Conservation (phyloP, 176 grass and related monocot genomes). For the Guadua angustifolia region DNA sequence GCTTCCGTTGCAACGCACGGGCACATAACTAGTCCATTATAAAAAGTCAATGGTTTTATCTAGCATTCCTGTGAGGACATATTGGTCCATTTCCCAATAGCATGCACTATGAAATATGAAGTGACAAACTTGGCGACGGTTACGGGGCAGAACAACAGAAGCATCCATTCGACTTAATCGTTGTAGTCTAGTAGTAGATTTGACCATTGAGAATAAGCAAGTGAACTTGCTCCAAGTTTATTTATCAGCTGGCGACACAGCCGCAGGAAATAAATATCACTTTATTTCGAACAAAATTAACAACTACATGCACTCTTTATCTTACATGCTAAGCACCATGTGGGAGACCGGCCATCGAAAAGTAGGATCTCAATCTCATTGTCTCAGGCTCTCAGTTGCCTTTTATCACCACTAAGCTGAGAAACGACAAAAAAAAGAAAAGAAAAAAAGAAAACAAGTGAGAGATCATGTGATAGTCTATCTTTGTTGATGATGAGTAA, state of each 20-base stretch:
- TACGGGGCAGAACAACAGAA: slow-evolving; percentile 7
- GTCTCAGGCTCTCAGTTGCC: neutral
- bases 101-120: neutral
- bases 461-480: too few relatives aligned
- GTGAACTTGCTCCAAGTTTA: neutral
- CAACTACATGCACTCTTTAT: neutral
- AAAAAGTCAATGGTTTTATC: neutral
- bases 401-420: neutral
- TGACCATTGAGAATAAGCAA: slow-evolving; percentile 22
- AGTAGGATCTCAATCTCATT: slow-evolving; percentile 11
- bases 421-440: neutral
- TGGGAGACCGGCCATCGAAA: neutral
- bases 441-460: too few relatives aligned
- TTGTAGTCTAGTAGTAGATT: slow-evolving; percentile 25
- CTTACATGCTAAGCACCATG: neutral
- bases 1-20: too few relatives aligned
- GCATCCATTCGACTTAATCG: slow-evolving; percentile 49
- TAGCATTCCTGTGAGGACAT: neutral
- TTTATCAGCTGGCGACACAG: slow-evolving; percentile 16
- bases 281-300: neutral
- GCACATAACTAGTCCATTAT: too few relatives aligned
- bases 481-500: too few relatives aligned
- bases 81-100: neutral
- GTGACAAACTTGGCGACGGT: slow-evolving; percentile 39
- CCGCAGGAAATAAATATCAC: neutral